A percentile compares a stretch with the other conserved stretches of the same genome.
These are phyloP conservation scores for Escovopsis sp. DNA, from an alignment of 2,329 filamentous ascomycete genomes.

Conservation along the genomic window DNA sequence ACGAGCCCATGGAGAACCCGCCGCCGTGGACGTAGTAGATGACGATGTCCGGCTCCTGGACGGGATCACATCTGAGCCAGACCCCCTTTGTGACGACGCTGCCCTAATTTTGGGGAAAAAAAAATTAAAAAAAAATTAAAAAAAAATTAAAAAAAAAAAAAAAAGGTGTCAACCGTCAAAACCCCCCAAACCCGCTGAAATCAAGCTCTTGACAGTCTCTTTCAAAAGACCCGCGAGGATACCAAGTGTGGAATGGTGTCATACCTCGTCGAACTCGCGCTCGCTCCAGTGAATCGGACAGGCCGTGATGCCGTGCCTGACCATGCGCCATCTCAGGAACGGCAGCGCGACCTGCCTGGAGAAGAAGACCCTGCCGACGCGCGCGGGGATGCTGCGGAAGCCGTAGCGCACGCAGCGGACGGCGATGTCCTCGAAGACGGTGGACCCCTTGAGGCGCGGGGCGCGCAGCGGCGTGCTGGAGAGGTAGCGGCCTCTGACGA, in stretches of 20 bases:
- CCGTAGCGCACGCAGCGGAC: conserved; percentile 66
- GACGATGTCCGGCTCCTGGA: conserved; percentile 55
- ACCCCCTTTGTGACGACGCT: conserved; percentile 43
- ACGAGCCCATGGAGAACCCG: conserved; percentile 70
- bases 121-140: too few species aligned
- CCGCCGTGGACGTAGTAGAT: conserved; percentile 74
- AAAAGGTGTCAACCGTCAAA: too few species aligned
- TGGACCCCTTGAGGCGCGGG: conserved; percentile 54
- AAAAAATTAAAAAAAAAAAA: too few species aligned
- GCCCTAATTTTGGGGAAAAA: too few species aligned
- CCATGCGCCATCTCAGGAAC: conserved; percentile 61
- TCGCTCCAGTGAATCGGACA: conserved; percentile 51
- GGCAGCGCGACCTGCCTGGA: conserved; percentile 57
- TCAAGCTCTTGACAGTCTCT: too few species aligned
- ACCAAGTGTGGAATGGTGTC: too few species aligned
- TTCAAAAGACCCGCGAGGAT: too few species aligned
- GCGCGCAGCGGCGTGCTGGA: conserved; percentile 15
- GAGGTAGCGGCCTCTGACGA: conserved; percentile 17
- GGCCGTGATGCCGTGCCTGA: conserved; percentile 52
- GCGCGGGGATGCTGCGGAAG: conserved; percentile 55
- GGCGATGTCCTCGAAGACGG: conserved; percentile 62
- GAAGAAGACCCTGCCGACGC: conserved; percentile 63
- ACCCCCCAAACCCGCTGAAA: too few species aligned
- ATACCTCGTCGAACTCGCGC: conserved; percentile 18
- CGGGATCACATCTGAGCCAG: conserved; percentile 51